phyloP scores from a whole-genome alignment of 2,329 filamentous ascomycete species.

The Kalaharituber pfeilii region DNA sequence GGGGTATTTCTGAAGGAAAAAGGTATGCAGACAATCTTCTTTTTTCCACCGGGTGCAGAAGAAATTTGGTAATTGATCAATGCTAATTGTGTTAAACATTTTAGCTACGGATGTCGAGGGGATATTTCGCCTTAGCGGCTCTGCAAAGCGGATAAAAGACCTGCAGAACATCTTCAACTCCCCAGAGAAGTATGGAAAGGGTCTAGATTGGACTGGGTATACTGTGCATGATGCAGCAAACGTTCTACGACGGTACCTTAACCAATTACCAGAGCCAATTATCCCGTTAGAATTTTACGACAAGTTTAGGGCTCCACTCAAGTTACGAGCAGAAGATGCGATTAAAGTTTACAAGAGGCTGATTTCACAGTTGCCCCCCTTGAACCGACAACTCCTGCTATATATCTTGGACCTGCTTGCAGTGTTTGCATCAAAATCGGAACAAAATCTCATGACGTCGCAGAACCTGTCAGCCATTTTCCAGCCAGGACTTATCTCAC shows the following conservation, averaged over 20 bases:
- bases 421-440: constrained; percentile 91
- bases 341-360: constrained; percentile 72
- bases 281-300: constrained; percentile 89
- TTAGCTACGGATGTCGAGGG: constrained; percentile 85
- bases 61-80: constrained; percentile 24
- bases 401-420: constrained; percentile 93
- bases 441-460: constrained; percentile 92
- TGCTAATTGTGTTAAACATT: no score
- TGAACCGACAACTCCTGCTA: constrained; percentile 83
- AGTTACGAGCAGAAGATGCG: constrained; percentile 50
- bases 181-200: constrained; percentile 88
- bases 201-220: constrained; percentile 90
- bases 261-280: constrained; percentile 89
- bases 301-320: constrained; percentile 69
- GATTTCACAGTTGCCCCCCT: constrained; percentile 78
- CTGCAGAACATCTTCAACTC: constrained; percentile 83
- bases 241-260: constrained; percentile 84
- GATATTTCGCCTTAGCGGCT: constrained; percentile 89
- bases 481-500: constrained; percentile 87
- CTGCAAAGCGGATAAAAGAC: constrained; percentile 96
- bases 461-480: constrained; percentile 93
- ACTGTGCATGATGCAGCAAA: constrained; percentile 98
- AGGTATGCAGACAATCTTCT: constrained; percentile 44
- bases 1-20: constrained; percentile 96
- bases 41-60: no score